Conservation (phyloP, 202 grass and related monocot species). For the Schoenoplectus triqueter region DNA sequence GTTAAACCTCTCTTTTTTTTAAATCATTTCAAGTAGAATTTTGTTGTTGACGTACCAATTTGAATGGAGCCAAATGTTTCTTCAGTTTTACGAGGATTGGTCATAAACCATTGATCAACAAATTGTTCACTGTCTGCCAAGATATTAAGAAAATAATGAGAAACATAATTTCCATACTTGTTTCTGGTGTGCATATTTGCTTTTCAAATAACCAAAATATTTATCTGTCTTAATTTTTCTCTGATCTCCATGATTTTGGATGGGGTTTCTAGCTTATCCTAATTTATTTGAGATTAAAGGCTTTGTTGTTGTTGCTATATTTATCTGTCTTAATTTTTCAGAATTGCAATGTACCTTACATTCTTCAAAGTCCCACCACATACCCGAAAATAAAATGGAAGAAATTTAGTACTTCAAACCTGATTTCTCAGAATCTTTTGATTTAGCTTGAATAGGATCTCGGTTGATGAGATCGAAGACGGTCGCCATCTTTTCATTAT, state of each 20-base stretch:
- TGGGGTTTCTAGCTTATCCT: no score
- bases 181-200: not conserved
- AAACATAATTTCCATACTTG: not conserved
- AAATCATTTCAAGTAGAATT: not conserved
- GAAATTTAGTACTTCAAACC: not conserved
- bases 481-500: constrained; percentile 15
- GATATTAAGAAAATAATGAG: constrained; percentile 8
- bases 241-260: no score
- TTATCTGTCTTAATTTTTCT: not conserved
- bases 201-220: not conserved
- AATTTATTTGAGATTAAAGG: no score
- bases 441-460: not conserved
- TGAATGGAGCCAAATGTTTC: constrained; percentile 21
- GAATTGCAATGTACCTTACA: not conserved
- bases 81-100: not conserved
- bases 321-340: not conserved
- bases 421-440: constrained; percentile 2
- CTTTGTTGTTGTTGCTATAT: not conserved
- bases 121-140: constrained; percentile 21
- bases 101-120: constrained; percentile 13
- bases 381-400: not conserved
- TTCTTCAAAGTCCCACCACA: not conserved
- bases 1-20: not conserved
- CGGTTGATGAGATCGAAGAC: constrained; percentile 27
- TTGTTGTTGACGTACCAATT: not conserved